Conservation (phyloP, 208 protist genomes). For the Acanthamoeba healyi region DNA sequence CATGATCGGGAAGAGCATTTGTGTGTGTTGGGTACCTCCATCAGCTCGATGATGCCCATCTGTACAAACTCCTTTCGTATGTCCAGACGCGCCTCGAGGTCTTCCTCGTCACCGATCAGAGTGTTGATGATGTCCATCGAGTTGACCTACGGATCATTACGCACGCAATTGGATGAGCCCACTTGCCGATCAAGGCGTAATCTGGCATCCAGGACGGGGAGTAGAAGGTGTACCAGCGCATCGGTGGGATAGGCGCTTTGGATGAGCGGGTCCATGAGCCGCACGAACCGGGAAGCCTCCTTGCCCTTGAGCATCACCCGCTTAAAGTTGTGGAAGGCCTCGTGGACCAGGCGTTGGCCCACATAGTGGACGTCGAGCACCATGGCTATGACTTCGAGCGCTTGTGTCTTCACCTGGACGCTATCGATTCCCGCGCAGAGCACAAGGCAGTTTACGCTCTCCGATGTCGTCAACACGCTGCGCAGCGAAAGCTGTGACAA, state of each 20-base stretch:
- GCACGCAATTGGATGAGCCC: not conserved
- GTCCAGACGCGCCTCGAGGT: conserved; percentile 29
- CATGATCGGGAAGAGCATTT: not conserved
- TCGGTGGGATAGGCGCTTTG: not conserved
- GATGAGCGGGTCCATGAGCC: conserved; percentile 58
- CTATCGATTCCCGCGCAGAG: conserved; percentile 30
- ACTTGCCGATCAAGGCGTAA: too few species aligned
- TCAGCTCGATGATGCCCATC: conserved; percentile 70
- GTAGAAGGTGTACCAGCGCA: not conserved
- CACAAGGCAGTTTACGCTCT: conserved; percentile 21
- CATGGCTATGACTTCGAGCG: conserved; percentile 29
- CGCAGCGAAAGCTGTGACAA: conserved; percentile 58
- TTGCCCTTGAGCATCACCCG: not conserved
- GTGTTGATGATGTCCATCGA: conserved; percentile 39
- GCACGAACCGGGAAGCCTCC: not conserved
- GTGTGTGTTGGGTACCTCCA: conserved; percentile 30
- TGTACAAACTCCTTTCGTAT: conserved; percentile 67
- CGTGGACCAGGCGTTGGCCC: conserved; percentile 50
- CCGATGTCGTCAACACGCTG: conserved; percentile 46
- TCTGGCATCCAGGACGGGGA: too few species aligned
- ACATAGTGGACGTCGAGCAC: conserved; percentile 56
- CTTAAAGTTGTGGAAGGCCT: conserved; percentile 44
- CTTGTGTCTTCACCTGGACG: conserved; percentile 3
- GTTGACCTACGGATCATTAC: not conserved
- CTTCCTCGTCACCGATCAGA: conserved; percentile 59